Evolutionary conservation across 805 yeast species (phyloP).

Genomic region (Debaryomyces maramus): DNA sequence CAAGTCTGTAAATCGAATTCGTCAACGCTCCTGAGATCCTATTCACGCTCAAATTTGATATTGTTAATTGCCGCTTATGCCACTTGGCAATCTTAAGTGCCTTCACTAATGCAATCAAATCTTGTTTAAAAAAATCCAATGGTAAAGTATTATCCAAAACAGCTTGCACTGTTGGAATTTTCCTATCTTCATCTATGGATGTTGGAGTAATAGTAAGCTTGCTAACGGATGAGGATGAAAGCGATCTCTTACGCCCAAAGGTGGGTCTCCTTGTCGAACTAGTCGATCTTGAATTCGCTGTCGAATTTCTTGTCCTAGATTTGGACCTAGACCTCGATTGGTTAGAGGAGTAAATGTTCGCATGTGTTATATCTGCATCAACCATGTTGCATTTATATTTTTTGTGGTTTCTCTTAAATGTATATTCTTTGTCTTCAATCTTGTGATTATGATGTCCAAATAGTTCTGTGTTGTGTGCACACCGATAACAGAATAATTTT

Average conservation of each 20-base stretch:
- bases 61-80: slow-evolving; percentile 54
- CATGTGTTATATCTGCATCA: slow-evolving; percentile 14
- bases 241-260: slow-evolving; percentile 31
- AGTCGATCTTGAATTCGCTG: slow-evolving; percentile 35
- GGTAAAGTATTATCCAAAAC: slow-evolving; percentile 77
- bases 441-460: too few species aligned
- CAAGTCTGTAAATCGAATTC: slow-evolving; percentile 80
- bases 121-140: slow-evolving; percentile 79
- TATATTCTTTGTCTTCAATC: too few species aligned
- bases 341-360: slow-evolving; percentile 2
- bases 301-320: slow-evolving; percentile 31
- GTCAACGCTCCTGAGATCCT: slow-evolving; percentile 93
- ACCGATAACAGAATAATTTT: neutral
- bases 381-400: too few species aligned
- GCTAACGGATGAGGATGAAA: slow-evolving; percentile 33
- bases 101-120: slow-evolving; percentile 64
- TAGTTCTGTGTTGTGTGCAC: neutral
- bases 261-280: slow-evolving; percentile 37
- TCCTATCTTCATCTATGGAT: slow-evolving; percentile 27
- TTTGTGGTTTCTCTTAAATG: too few species aligned
- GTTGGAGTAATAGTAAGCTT: slow-evolving; percentile 30
- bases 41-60: slow-evolving; percentile 47
- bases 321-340: slow-evolving; percentile 39
- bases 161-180: slow-evolving; percentile 54
- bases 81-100: slow-evolving; percentile 73